A percentile compares a stretch with the other conserved stretches of the same genome.
phyloP scores from a whole-genome alignment of 208 protist species.

The Wallacemonas rigidus region DNA sequence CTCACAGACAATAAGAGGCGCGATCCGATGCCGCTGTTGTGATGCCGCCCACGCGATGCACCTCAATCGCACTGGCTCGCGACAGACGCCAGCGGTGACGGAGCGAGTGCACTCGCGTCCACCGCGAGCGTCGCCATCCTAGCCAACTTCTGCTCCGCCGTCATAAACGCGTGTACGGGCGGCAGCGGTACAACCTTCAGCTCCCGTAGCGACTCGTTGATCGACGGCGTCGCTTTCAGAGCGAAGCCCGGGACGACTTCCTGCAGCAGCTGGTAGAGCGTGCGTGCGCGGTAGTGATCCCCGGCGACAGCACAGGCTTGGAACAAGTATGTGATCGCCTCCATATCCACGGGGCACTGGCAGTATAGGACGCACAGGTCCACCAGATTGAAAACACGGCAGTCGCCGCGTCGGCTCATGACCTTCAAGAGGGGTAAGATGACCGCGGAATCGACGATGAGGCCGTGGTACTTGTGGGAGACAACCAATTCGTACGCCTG shows the following conservation, averaged over 20 bases:
- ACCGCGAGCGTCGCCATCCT: neutral
- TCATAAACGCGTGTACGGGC: constrained; percentile 63
- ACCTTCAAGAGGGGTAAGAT: constrained; percentile 60
- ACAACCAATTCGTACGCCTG: constrained; percentile 85
- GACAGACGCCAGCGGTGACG: neutral
- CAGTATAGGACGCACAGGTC: constrained; percentile 87
- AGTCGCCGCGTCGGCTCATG: constrained; percentile 71
- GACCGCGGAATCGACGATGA: constrained; percentile 70
- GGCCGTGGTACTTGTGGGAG: constrained; percentile 87
- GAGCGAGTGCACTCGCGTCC: neutral
- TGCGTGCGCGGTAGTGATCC: constrained; percentile 77
- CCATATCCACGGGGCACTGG: constrained; percentile 69
- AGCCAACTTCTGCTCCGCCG: constrained; percentile 41
- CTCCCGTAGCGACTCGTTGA: constrained; percentile 56
- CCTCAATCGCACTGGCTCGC: neutral
- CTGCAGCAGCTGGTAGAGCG: constrained; percentile 69
- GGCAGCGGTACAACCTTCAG: constrained; percentile 57
- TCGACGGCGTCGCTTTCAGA: constrained; percentile 52
- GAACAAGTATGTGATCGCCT: constrained; percentile 75
- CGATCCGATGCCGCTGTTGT: too few species aligned
- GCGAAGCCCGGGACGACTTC: constrained; percentile 84
- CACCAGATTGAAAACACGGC: constrained; percentile 86
- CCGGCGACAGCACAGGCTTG: constrained; percentile 71
- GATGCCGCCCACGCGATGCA: neutral
- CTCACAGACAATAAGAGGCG: too few species aligned